Evolutionary conservation across 768 basidiomycete species (phyloP).

Genomic region (Phylloporus rhodoxanthus): DNA sequence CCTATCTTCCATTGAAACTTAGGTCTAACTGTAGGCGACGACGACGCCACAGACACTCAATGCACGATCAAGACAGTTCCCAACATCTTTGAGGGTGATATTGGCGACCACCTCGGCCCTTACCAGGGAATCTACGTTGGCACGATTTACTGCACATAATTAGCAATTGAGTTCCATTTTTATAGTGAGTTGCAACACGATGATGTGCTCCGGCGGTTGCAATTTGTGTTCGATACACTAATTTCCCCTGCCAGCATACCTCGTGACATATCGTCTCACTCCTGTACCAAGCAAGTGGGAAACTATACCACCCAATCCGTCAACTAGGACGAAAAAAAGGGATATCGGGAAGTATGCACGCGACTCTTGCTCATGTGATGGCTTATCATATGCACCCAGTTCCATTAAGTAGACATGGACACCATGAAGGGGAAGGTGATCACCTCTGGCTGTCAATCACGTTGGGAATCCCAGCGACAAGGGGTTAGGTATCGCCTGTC

Average conservation of each 20-base stretch:
- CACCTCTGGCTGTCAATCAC: neutral
- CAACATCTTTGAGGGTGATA: slow-evolving; percentile 43
- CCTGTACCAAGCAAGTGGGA: neutral
- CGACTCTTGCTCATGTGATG: slow-evolving; percentile 1
- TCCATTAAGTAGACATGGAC: neutral
- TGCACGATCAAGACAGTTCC: slow-evolving; percentile 55
- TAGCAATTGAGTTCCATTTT: slow-evolving; percentile 3
- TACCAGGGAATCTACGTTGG: slow-evolving; percentile 54
- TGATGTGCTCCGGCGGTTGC: neutral
- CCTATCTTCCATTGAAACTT: neutral
- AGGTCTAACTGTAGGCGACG: slow-evolving; percentile 34
- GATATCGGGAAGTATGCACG: neutral
- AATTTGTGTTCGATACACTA: neutral
- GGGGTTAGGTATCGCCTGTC: neutral
- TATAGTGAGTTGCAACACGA: neutral
- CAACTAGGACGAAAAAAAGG: neutral
- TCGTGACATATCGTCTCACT: neutral
- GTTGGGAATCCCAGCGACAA: neutral
- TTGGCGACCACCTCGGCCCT: slow-evolving; percentile 53
- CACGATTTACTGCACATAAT: slow-evolving; percentile 36
- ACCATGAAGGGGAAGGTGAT: neutral
- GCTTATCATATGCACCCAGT: neutral
- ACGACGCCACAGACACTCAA: slow-evolving; percentile 47
- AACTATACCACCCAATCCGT: neutral
- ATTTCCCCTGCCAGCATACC: neutral